Conservation (phyloP, 768 basidiomycete species). For the Chiua virens region DNA sequence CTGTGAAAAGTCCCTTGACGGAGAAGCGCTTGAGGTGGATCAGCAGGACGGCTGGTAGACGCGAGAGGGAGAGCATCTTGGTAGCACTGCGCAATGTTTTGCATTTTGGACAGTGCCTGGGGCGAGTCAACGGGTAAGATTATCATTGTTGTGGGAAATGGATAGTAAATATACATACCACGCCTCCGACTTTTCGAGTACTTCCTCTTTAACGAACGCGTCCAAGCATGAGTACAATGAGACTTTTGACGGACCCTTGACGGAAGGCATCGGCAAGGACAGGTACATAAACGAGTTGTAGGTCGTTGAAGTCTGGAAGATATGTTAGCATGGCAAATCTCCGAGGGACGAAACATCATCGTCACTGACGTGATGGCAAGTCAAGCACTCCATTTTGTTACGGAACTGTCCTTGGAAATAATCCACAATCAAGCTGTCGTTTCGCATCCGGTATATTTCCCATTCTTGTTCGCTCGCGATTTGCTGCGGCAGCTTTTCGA, state of each 20-base stretch:
- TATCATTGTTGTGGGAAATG: not conserved
- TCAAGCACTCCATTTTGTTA: conserved; percentile 85
- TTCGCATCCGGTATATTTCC: conserved; percentile 83
- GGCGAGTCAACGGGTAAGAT: conserved; percentile 1
- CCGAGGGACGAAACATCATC: not conserved
- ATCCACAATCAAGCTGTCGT: conserved; percentile 94
- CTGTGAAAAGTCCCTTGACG: conserved; percentile 86
- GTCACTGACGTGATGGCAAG: conserved; percentile 74
- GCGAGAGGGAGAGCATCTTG: conserved; percentile 86
- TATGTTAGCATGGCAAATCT: conserved; percentile 7
- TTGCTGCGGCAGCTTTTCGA: conserved; percentile 83
- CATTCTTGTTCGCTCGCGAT: conserved; percentile 93
- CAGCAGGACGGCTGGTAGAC: conserved; percentile 88
- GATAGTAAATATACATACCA: conserved; percentile 55
- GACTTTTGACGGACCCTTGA: conserved; percentile 55
- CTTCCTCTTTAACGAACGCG: conserved; percentile 86
- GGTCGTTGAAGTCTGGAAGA: conserved; percentile 85
- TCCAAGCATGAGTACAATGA: conserved; percentile 82
- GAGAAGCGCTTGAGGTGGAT: conserved; percentile 94
- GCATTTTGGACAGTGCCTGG: conserved; percentile 93
- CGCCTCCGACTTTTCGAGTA: conserved; percentile 89
- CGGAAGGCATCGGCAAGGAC: conserved; percentile 81
- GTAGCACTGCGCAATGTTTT: conserved; percentile 84
- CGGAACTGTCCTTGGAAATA: conserved; percentile 98
- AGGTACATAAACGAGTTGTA: conserved; percentile 97